Evolutionary conservation across 768 basidiomycete species (phyloP).

Genomic region (Leccinum imitatum): DNA sequence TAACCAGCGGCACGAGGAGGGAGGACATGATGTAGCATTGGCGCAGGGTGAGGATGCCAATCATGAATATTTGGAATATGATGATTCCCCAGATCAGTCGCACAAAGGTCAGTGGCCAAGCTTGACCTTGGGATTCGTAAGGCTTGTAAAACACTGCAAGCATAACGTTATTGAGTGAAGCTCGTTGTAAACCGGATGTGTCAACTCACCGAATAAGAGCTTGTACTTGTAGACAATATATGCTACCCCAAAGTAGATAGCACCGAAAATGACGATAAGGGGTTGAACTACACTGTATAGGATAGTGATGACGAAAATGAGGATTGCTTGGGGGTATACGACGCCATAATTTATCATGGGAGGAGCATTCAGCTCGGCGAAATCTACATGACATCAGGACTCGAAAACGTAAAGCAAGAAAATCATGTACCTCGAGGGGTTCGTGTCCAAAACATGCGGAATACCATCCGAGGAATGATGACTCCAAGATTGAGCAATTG

Average conservation of each 20-base stretch:
- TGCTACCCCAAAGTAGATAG: conserved; percentile 92
- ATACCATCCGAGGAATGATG: conserved; percentile 75
- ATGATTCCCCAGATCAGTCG: conserved; percentile 91
- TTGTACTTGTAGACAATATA: conserved; percentile 99
- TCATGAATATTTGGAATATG: conserved; percentile 96
- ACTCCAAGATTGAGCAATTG: conserved; percentile 92
- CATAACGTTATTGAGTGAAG: not conserved
- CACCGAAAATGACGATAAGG: conserved; percentile 91
- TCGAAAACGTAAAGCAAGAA: not conserved
- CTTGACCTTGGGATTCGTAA: conserved; percentile 95
- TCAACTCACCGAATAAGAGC: conserved; percentile 78
- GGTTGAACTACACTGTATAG: conserved; percentile 96
- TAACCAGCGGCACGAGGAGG: conserved; percentile 73
- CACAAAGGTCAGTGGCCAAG: conserved; percentile 94
- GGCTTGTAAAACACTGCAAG: conserved; percentile 93
- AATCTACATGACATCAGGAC: conserved; percentile 54
- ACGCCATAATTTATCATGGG: conserved; percentile 98
- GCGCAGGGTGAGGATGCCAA: conserved; percentile 81
- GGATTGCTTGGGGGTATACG: conserved; percentile 94
- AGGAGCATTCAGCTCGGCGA: conserved; percentile 93
- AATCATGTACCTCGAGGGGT: conserved; percentile 78
- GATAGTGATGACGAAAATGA: conserved; percentile 93
- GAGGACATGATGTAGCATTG: conserved; percentile 57
- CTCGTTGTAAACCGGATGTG: not conserved
- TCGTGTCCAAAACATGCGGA: conserved; percentile 73